Evolutionary conservation across 768 basidiomycete species (phyloP).

Genomic region (Pholiota microspora): DNA sequence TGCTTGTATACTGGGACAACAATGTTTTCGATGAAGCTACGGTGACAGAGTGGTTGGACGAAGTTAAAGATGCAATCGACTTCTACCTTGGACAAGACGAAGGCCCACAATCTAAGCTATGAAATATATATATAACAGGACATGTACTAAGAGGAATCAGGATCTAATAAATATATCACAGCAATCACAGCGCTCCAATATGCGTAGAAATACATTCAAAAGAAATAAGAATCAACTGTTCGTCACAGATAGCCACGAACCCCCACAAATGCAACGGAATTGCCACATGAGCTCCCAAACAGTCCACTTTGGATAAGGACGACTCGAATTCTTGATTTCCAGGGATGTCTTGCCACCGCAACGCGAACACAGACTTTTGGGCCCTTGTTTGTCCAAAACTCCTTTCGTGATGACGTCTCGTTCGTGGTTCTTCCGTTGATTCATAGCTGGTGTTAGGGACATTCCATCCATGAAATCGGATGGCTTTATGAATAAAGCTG

Average conservation of each 20-base stretch:
- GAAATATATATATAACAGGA: not conserved
- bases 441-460: slow-evolving; percentile 37
- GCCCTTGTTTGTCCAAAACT: slow-evolving; percentile 36
- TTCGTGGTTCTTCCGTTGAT: slow-evolving; percentile 33
- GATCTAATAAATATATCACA: not conserved
- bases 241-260: slow-evolving; percentile 44
- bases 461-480: slow-evolving; percentile 68
- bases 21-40: slow-evolving; percentile 42
- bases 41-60: slow-evolving; percentile 46
- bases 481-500: slow-evolving; percentile 71
- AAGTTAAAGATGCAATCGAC: slow-evolving; percentile 32
- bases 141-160: not conserved
- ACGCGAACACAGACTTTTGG: slow-evolving; percentile 50
- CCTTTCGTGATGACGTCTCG: slow-evolving; percentile 71
- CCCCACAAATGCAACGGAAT: slow-evolving; percentile 68
- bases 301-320: slow-evolving; percentile 43
- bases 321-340: slow-evolving; percentile 20
- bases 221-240: not conserved
- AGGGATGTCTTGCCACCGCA: slow-evolving; percentile 61
- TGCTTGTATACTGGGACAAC: slow-evolving; percentile 40
- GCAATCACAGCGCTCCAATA: not conserved
- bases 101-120: slow-evolving; percentile 7
- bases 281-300: slow-evolving; percentile 67
- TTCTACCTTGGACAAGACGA: slow-evolving; percentile 28
- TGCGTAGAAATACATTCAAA: not conserved